Percentiles rank a stretch among this genome's conserved stretches.
Evolutionary conservation across 176 grass and related monocot species (phyloP).

Genomic region (Juncus effusus): DNA sequence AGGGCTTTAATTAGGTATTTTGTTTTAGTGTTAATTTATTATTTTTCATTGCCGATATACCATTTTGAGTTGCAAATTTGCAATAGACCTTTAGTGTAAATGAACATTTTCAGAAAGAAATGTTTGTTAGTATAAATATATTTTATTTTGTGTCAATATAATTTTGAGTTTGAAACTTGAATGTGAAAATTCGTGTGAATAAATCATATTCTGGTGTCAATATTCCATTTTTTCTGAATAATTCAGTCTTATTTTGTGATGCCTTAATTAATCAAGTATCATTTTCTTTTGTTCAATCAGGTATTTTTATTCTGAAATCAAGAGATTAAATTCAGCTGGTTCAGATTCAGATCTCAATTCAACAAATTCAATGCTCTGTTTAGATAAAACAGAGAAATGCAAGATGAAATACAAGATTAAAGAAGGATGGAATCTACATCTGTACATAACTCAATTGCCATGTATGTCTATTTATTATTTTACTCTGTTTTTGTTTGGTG

Average conservation of each 20-base stretch:
- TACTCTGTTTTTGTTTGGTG: not conserved
- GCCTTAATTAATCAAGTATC: not conserved
- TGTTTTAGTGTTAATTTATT: no score
- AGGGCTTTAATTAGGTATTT: constrained; percentile 52
- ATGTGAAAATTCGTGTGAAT: no score
- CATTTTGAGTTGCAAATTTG: no score
- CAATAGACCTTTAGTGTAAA: no score
- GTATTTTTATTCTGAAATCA: constrained; percentile 52
- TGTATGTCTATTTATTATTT: constrained; percentile 29
- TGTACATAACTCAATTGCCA: constrained; percentile 68
- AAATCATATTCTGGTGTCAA: not conserved
- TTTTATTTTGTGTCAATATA: no score
- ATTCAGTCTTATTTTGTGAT: not conserved
- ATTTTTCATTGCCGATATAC: no score
- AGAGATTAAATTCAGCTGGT: constrained; percentile 1
- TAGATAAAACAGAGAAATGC: constrained; percentile 26
- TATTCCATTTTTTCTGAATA: not conserved
- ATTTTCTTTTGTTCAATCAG: constrained; percentile 16
- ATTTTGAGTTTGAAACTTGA: no score
- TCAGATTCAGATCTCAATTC: not conserved
- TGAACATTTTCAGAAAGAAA: no score
- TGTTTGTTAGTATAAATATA: no score
- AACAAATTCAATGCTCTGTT: constrained; percentile 8
- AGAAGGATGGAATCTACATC: constrained; percentile 50
- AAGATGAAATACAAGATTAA: constrained; percentile 43